Conservation (phyloP, 2,329 filamentous ascomycete genomes). For the Trichoderma sp. region DNA sequence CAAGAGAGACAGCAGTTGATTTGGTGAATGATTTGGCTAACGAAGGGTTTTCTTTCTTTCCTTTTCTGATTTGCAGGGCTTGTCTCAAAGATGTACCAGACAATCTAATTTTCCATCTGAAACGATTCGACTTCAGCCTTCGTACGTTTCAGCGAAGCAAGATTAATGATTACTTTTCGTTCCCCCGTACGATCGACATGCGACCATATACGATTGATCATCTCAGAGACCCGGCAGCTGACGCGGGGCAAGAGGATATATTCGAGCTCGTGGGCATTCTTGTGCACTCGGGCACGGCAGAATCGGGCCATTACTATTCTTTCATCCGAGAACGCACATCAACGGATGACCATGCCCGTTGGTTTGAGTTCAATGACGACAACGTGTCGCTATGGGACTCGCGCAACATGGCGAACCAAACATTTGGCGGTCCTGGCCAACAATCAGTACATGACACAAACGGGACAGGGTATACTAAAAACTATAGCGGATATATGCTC, state of each 20-base stretch:
- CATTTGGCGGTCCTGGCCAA: constrained; percentile 74
- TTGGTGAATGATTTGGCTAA: constrained; percentile 25
- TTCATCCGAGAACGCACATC: constrained; percentile 81
- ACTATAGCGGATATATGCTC: constrained; percentile 93
- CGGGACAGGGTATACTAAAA: constrained; percentile 61
- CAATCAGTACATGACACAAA: constrained; percentile 49
- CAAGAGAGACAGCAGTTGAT: neutral
- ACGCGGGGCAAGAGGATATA: constrained; percentile 62
- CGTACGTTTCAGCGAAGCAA: constrained; percentile 79
- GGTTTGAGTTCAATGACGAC: constrained; percentile 97
- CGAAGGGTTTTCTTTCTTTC: neutral
- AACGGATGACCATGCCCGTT: constrained; percentile 52
- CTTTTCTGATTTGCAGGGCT: constrained; percentile 57
- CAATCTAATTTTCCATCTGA: constrained; percentile 93
- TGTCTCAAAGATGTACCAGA: constrained; percentile 92
- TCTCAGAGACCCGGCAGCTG: constrained; percentile 63
- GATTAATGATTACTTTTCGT: constrained; percentile 93
- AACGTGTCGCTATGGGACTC: constrained; percentile 76
- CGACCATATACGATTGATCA: constrained; percentile 86
- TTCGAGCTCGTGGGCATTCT: constrained; percentile 96
- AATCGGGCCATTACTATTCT: constrained; percentile 96
- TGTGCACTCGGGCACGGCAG: constrained; percentile 88
- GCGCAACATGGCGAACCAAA: constrained; percentile 68
- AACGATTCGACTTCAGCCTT: constrained; percentile 81
- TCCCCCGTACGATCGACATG: constrained; percentile 83